phyloP scores from a whole-genome alignment of 331 rosid genomes.

The Ulmus americana region DNA sequence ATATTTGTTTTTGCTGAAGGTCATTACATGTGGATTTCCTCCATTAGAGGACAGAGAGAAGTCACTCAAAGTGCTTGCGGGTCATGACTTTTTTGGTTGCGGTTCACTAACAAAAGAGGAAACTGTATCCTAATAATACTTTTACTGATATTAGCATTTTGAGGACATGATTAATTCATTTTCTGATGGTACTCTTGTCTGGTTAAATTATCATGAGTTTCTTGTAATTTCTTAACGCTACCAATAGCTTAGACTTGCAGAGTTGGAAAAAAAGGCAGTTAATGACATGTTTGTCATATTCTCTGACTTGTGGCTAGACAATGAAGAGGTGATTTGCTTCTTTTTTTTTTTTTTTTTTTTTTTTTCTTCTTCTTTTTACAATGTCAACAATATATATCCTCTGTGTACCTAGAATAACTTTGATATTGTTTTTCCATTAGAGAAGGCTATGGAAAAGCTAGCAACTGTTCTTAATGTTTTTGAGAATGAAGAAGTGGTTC shows the following conservation, averaged over 20 bases:
- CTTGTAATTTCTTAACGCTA: conserved; percentile 33
- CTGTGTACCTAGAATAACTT: conserved; percentile 23
- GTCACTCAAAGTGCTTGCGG: conserved; percentile 54
- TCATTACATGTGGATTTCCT: conserved; percentile 87
- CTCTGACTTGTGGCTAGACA: conserved; percentile 85
- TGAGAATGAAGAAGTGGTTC: conserved; percentile 72
- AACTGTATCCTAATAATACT: conserved; percentile 47
- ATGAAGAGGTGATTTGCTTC: conserved; percentile 62
- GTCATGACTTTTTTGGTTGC: conserved; percentile 73
- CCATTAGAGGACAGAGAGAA: conserved; percentile 77
- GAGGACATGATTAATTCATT: not conserved
- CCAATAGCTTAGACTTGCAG: conserved; percentile 64
- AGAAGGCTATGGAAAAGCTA: conserved; percentile 77
- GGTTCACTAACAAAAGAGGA: conserved; percentile 63
- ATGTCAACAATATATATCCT: not conserved
- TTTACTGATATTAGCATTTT: conserved; percentile 5
- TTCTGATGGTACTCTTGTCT: conserved; percentile 12
- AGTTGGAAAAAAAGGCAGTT: conserved; percentile 63
- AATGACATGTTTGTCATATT: conserved; percentile 82
- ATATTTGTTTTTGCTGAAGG: conserved; percentile 40
- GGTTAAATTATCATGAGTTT: not conserved
- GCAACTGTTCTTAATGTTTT: conserved; percentile 63
- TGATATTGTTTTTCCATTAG: conserved; percentile 40
- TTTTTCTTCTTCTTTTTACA: not conserved
- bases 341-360: conserved; percentile 8